Evolutionary conservation across 2,329 filamentous ascomycete species (phyloP), one percentile per base, ranked within the genome.

Genomic region (Pleomassaria siparia): DNA sequence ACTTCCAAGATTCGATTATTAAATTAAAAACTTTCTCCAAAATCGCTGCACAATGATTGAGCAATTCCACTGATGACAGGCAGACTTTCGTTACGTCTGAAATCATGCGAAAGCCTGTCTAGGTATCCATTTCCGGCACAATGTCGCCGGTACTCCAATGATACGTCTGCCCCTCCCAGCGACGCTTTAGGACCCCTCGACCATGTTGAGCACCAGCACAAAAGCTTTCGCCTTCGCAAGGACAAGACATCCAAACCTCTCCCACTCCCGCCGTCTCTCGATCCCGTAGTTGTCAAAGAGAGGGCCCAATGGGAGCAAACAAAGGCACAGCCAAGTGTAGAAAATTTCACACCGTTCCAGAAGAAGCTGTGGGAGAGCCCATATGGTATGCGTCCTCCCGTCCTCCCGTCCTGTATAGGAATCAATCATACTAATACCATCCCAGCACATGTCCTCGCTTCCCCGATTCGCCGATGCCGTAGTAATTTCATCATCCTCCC

Each of bases 401-500:
- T 16, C 11, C 11, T 42, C 28, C 18, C 25, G 12, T 4, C 24
- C 15, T 37, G 24, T 12, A 18, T 28, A 29, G 15, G 2, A 29
- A 40, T 13, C 20, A 24, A 21, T 12, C 6, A 10, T 7, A 22
- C 37, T 49, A 15, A 46, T 58, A 44, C 55, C 20, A 16, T 25
- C 20, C 21, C 45, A 87, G 86, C 86, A 2, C 77, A 77, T 36
- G 80, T 83, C 6, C 77, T 91, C 18, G 80, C 80, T 24, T 80
- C 80, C 0, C 81, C 83, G 0, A 47, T 85, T 18, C 82, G 87
- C 44, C 57, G 65, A 47, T 88, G 85, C 58, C 59, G 67, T 18
- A 62, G 79, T 25, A 83, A 83, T 1, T 51, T 59, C 0, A 62
- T 66, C 0, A 60, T 62, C 1, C 66, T 89, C 6, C 87, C 87